phyloP scores from a whole-genome alignment of 2,329 filamentous ascomycete genomes.

The Neonectria punicea region DNA sequence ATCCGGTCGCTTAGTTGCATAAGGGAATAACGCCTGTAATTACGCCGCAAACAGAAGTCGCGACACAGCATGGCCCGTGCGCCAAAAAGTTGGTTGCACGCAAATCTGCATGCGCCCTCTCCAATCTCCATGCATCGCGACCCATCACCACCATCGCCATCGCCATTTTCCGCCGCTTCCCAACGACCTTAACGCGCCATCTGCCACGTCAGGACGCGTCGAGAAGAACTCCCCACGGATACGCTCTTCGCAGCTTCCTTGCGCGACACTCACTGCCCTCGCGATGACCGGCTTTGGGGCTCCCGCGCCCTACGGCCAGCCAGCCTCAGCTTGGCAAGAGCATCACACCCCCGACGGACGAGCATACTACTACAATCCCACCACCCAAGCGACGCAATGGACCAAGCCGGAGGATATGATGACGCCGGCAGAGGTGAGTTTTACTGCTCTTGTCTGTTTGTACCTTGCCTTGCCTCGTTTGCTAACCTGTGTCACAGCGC shows the following conservation, averaged over 20 bases:
- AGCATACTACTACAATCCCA: conserved; percentile 89
- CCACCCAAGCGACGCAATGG: conserved; percentile 93
- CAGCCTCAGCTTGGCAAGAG: conserved; percentile 78
- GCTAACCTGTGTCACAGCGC: conserved; percentile 62
- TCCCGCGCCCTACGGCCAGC: conserved; percentile 59
- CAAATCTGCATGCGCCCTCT: conserved; percentile 20
- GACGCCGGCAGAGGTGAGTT: conserved; percentile 78
- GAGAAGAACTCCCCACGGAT: not conserved
- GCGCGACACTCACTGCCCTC: conserved; percentile 6
- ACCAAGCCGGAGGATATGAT: conserved; percentile 91
- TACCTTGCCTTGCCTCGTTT: conserved; percentile 2
- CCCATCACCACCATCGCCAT: conserved; percentile 24
- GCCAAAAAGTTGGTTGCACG: conserved; percentile 38
- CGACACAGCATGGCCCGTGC: conserved; percentile 35
- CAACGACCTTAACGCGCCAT: conserved; percentile 12
- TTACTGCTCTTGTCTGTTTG: not conserved
- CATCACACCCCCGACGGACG: conserved; percentile 84
- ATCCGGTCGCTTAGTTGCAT: conserved; percentile 27
- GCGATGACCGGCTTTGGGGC: conserved; percentile 69
- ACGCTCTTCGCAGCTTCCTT: not conserved
- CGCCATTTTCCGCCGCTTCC: conserved; percentile 15
- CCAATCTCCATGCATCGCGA: conserved; percentile 24
- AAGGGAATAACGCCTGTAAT: not conserved
- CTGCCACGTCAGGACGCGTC: conserved; percentile 16
- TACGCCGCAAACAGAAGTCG: conserved; percentile 5